Conservation (phyloP, 2,329 filamentous ascomycete genomes). For the Sarocladiaceae sp. region DNA sequence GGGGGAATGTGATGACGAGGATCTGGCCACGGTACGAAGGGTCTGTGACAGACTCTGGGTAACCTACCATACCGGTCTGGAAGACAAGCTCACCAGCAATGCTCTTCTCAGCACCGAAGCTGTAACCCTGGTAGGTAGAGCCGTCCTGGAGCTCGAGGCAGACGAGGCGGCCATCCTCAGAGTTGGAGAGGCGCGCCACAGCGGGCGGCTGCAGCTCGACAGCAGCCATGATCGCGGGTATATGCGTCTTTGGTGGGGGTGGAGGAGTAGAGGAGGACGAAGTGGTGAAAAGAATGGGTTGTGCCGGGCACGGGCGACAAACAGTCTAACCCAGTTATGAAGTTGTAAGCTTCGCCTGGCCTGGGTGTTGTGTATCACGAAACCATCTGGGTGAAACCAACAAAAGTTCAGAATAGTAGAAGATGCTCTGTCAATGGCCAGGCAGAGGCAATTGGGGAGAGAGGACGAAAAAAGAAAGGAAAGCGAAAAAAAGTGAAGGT, state of each 20-base stretch:
- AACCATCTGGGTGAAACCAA: slow-evolving; percentile 8
- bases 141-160: slow-evolving; percentile 93
- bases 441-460: slow-evolving; percentile 10
- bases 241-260: not conserved
- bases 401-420: not conserved
- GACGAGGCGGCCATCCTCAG: slow-evolving; percentile 59
- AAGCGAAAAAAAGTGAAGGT: slow-evolving; percentile 10
- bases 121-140: slow-evolving; percentile 86
- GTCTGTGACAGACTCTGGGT: slow-evolving; percentile 88
- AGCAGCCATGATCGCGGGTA: slow-evolving; percentile 13
- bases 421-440: slow-evolving; percentile 8
- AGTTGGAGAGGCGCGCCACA: slow-evolving; percentile 52
- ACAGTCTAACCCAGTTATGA: slow-evolving; percentile 2
- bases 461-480: slow-evolving; percentile 11
- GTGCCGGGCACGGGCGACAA: slow-evolving; percentile 8
- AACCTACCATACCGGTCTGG: slow-evolving; percentile 99
- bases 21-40: slow-evolving; percentile 91
- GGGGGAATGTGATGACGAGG: slow-evolving; percentile 90
- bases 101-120: slow-evolving; percentile 93
- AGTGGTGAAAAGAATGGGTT: not conserved
- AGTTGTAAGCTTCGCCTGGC: slow-evolving; percentile 9
- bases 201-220: slow-evolving; percentile 47
- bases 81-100: slow-evolving; percentile 97
- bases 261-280: not conserved
- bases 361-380: slow-evolving; percentile 1